Base-by-base conservation (phyloP, 257 asterid genomes). In the Cynanchum wilfordii region DNA sequence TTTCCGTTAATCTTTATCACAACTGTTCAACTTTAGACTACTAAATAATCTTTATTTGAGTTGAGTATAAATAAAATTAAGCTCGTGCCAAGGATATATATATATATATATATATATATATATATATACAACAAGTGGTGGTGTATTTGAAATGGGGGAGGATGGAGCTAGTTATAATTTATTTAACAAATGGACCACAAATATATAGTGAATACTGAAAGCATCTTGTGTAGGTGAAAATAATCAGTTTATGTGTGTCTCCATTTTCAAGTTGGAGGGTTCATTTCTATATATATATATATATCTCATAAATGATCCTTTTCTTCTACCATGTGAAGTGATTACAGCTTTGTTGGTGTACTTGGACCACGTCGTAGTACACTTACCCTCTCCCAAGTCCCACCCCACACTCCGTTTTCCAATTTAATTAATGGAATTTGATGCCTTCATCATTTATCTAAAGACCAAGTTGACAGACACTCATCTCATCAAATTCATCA, bases 121-220 rank as follows among this genome's bases (percentile, higher is more conserved):
- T 33, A 33, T 33, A 36, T 36, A 6, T n/a, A n/a, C n/a, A n/a
- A n/a, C n/a, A n/a, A n/a, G n/a, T n/a, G n/a, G n/a, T n/a, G n/a
- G n/a, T n/a, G n/a, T n/a, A n/a, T n/a, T n/a, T n/a, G 5, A 36
- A 36, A 36, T 36, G 3, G 40, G 40, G 5, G 40, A 36, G 40
- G 40, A 36, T 36, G 40, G 40, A 1, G 40, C 5, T 36, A 1
- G 3, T 36, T 36, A 36, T 36, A 1, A 2, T 36, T 36, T 36
- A 36, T 1, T 38, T 7, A 45, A 66, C 45, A 72, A 68, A 19
- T 70, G 89, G 89, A 86, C 89, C 85, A 87, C 87, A 81, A 47
- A 60, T 3, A 1, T 1, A 30, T 68, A 66, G 71, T 70, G 52
- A 77, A 60, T 57, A 38, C 56, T 64, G 76, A 69, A 73, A 68